These are phyloP conservation scores for Eudorina sp. DNA, from an alignment of 139 green algal species.

Conservation along the genomic window DNA sequence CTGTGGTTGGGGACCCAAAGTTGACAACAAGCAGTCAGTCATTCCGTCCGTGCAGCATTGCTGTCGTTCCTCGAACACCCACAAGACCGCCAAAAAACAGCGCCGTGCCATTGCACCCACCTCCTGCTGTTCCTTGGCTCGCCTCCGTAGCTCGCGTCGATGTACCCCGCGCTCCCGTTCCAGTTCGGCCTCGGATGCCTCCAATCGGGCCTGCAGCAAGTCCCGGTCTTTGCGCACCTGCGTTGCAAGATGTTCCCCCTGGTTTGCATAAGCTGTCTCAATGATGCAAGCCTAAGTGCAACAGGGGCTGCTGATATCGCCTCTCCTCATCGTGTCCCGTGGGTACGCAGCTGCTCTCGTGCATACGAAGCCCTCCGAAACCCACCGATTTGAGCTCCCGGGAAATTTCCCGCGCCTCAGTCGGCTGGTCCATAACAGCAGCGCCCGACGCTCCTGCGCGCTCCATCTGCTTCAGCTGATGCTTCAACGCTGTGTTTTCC, in stretches of 20 bases:
- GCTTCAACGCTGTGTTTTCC: conserved; percentile 72
- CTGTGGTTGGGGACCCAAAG: conserved; percentile 38
- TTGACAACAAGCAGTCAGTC: too few relatives aligned
- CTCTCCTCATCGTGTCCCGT: too few relatives aligned
- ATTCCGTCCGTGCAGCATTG: too few relatives aligned
- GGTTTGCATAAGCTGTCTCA: too few relatives aligned
- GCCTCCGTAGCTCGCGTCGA: conserved; percentile 75
- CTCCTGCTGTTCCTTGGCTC: conserved; percentile 70
- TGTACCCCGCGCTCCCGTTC: conserved; percentile 77
- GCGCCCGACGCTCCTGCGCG: neutral
- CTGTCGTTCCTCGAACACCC: too few relatives aligned
- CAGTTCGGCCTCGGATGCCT: conserved; percentile 73
- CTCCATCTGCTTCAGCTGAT: conserved; percentile 65
- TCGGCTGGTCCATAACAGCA: neutral
- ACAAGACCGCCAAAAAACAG: too few relatives aligned
- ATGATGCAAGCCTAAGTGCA: too few relatives aligned
- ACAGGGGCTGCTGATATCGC: too few relatives aligned
- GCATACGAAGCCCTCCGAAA: neutral
- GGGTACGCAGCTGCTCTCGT: too few relatives aligned
- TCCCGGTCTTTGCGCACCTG: conserved; percentile 83
- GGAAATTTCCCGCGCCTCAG: conserved; percentile 60
- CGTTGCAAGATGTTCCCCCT: too few relatives aligned
- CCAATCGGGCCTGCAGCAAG: conserved; percentile 63
- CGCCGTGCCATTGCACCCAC: too few relatives aligned
- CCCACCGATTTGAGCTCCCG: conserved; percentile 65